phyloP scores from a whole-genome alignment of 2,329 filamentous ascomycete genomes.

The Rutstroemia sp. region DNA sequence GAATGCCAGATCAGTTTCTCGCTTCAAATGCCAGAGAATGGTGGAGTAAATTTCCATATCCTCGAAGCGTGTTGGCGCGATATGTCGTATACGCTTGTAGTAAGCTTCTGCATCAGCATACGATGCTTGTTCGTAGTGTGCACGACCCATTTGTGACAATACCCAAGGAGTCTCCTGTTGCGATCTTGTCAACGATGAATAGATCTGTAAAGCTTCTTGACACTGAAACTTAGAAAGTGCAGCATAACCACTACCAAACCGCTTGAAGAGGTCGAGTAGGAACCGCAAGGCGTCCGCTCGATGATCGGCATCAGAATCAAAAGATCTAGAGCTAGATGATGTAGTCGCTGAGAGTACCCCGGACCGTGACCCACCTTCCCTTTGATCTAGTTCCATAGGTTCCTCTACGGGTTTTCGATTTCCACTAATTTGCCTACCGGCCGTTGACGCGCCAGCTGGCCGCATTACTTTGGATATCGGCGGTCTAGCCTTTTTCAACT shows the following conservation, averaged over 20 bases:
- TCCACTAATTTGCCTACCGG: slow-evolving; percentile 82
- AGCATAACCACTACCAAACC: slow-evolving; percentile 74
- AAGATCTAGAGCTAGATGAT: slow-evolving; percentile 21
- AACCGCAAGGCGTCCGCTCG: slow-evolving; percentile 70
- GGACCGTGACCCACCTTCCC: slow-evolving; percentile 40
- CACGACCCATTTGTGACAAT: slow-evolving; percentile 80
- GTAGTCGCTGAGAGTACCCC: slow-evolving; percentile 24
- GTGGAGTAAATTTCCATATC: slow-evolving; percentile 99
- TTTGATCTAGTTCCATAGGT: slow-evolving; percentile 60
- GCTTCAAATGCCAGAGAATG: slow-evolving; percentile 95
- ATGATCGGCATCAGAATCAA: slow-evolving; percentile 48
- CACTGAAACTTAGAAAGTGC: slow-evolving; percentile 73
- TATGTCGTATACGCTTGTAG: slow-evolving; percentile 70
- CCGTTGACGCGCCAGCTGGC: slow-evolving; percentile 60
- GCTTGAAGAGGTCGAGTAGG: slow-evolving; percentile 73
- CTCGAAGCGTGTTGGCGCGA: slow-evolving; percentile 75
- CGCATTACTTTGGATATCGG: slow-evolving; percentile 60
- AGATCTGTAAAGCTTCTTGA: slow-evolving; percentile 66
- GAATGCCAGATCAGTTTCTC: slow-evolving; percentile 85
- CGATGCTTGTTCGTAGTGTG: slow-evolving; percentile 82
- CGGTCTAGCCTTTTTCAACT: slow-evolving; percentile 78
- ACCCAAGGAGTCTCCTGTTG: slow-evolving; percentile 94
- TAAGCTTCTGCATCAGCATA: slow-evolving; percentile 83
- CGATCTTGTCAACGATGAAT: slow-evolving; percentile 59
- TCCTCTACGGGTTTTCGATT: slow-evolving; percentile 74